Percentiles rank a stretch among this genome's conserved stretches.
phyloP scores from a whole-genome alignment of 2,329 filamentous ascomycete genomes.

The Helicocarpus griseus region DNA sequence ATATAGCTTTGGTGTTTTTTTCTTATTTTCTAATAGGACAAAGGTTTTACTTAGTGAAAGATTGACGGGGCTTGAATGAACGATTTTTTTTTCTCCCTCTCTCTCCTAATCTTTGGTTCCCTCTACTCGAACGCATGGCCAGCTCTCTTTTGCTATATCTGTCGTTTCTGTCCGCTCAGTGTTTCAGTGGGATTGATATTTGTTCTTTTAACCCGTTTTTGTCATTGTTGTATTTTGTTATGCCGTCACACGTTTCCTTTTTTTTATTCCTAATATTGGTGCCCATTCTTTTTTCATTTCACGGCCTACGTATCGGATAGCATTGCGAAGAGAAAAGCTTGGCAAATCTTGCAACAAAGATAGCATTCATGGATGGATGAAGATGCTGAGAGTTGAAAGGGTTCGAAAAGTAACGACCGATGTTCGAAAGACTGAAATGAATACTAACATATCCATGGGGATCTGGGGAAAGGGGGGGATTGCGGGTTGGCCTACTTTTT shows the following conservation, averaged over 20 bases:
- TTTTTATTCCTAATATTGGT: neutral
- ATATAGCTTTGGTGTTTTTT: neutral
- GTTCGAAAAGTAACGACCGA: neutral
- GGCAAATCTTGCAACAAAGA: neutral
- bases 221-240: conserved; percentile 8
- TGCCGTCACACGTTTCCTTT: conserved; percentile 3
- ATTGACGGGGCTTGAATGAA: conserved; percentile 1
- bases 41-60: neutral
- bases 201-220: no score
- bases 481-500: conserved; percentile 11
- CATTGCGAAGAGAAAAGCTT: neutral
- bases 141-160: conserved; percentile 8
- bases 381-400: neutral
- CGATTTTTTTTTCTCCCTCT: no score
- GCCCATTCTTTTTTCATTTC: conserved; percentile 9
- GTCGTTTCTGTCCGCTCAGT: neutral
- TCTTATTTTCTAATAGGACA: neutral
- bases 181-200: neutral
- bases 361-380: neutral
- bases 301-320: conserved; percentile 3
- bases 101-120: no score
- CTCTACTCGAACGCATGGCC: conserved; percentile 10
- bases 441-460: no score
- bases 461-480: conserved; percentile 4
- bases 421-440: neutral